These are phyloP conservation scores for Penicillium sp. DNA, from an alignment of 2,329 filamentous ascomycete species.

Conservation along the genomic window DNA sequence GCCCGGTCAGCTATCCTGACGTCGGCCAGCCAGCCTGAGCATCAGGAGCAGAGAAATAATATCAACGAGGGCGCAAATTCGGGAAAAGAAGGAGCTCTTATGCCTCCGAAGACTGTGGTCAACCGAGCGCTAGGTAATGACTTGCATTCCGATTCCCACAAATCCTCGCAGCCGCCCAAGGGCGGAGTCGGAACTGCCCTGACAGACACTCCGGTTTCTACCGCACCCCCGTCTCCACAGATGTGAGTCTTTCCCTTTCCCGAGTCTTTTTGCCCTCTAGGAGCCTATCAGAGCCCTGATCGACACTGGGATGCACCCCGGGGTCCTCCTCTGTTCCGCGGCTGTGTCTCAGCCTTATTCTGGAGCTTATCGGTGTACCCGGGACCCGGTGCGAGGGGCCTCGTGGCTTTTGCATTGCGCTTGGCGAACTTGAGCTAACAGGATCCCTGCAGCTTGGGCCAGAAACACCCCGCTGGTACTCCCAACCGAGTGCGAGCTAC, in stretches of 20 bases:
- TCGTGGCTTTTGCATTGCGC: background rate
- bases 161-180: slow-evolving; percentile 37
- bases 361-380: slow-evolving; percentile 7
- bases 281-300: slow-evolving; percentile 8
- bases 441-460: slow-evolving; percentile 22
- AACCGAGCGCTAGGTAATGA: slow-evolving; percentile 47
- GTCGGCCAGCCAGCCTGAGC: slow-evolving; percentile 29
- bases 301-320: background rate
- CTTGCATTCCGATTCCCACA: slow-evolving; percentile 41
- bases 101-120: slow-evolving; percentile 42
- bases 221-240: slow-evolving; percentile 62
- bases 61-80: slow-evolving; percentile 22
- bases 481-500: slow-evolving; percentile 83
- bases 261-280: slow-evolving; percentile 18
- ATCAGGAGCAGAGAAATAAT: slow-evolving; percentile 23
- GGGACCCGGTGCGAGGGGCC: slow-evolving; percentile 1
- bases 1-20: slow-evolving; percentile 55
- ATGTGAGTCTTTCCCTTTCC: slow-evolving; percentile 51
- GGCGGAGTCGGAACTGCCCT: slow-evolving; percentile 56
- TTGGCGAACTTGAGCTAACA: slow-evolving; percentile 7
- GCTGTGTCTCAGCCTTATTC: slow-evolving; percentile 1
- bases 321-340: background rate
- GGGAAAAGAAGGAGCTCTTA: slow-evolving; percentile 35
- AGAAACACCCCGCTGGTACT: slow-evolving; percentile 52
- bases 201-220: slow-evolving; percentile 65